Evolutionary conservation across 257 asterid genomes (phyloP), one percentile per base, ranked within the genome.

Genomic region (Primulina tabacum): DNA sequence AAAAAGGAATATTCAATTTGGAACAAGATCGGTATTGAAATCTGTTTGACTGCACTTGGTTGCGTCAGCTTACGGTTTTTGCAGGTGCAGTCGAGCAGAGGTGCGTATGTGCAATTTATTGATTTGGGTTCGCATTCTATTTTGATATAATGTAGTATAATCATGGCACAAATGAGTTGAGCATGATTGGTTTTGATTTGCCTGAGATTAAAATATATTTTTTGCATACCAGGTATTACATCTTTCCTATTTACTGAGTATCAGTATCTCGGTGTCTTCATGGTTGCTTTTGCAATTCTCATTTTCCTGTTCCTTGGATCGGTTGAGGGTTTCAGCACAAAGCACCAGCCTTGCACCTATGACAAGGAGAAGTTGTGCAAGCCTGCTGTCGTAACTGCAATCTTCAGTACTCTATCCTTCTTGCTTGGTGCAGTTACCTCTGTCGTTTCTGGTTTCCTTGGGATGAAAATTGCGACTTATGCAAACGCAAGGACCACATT

Each of bases 381-480:
- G 75, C 88, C 91, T 2, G 91, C 91, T 62, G 85, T 86, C 76
- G 96, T 96, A n/a, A 91, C 96, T 24, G 97, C 97, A 3, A 38
- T 82, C 60, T 91, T 91, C 83, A 91, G 97, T 77, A 91, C 97
- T 33, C 60, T 82, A 53, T 73, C 97, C 65, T 91, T 91, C 73
- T 64, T 91, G 86, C 97, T 91, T 29, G 97, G 97, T 77, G 95
- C 95, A 62, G 1, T 91, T 77, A 89, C 97, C 64, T 91, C 97
- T 2, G 89, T 91, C 40, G 56, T 87, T 28, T 91, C 97, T 60
- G 97, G 97, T 60, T 91, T 91, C 82, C 95, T 91, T 24, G 97
- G 97, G 68, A 91, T 91, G 96, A 91, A 89, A 82, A 91, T 89
- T 65, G 97, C 97, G 6, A 91, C 97, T 12, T 91, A 85, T 79